Evolutionary conservation across 768 basidiomycete genomes (phyloP).

Genomic region (Xerocomellus chrysenteron): DNA sequence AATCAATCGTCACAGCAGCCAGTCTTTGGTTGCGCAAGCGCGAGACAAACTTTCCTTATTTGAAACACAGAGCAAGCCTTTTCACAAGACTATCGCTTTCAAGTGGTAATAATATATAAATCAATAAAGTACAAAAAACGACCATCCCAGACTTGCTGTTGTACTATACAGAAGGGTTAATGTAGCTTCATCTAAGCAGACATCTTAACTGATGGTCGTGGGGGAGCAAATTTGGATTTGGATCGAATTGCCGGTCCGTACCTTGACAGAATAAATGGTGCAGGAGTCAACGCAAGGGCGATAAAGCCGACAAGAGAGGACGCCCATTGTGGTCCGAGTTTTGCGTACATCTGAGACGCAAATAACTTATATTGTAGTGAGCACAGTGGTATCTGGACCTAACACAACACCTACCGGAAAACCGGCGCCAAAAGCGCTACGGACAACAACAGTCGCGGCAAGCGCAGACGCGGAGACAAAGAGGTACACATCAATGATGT

Average conservation of each 20-base stretch:
- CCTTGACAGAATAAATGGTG: constrained; percentile 46
- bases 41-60: constrained; percentile 2
- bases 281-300: constrained; percentile 51
- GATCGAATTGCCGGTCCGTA: constrained; percentile 44
- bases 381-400: background rate
- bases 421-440: constrained; percentile 52
- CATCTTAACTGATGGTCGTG: constrained; percentile 12
- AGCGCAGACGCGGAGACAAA: constrained; percentile 56
- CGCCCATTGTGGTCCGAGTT: constrained; percentile 54
- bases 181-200: constrained; percentile 4
- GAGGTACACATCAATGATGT: constrained; percentile 61
- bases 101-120: background rate
- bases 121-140: background rate
- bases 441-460: constrained; percentile 50
- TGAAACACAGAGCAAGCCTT: background rate
- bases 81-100: too few relatives aligned
- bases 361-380: constrained; percentile 38
- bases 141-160: background rate
- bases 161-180: background rate
- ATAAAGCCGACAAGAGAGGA: constrained; percentile 55
- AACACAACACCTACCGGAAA: constrained; percentile 36
- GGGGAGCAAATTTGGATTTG: constrained; percentile 44
- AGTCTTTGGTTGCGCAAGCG: background rate
- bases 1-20: too few relatives aligned
- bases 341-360: constrained; percentile 52